A percentile compares a stretch with the other conserved stretches of the same genome.
Conservation (phyloP, 192 early-diverging fungal species). For the Coemansia sp. region DNA sequence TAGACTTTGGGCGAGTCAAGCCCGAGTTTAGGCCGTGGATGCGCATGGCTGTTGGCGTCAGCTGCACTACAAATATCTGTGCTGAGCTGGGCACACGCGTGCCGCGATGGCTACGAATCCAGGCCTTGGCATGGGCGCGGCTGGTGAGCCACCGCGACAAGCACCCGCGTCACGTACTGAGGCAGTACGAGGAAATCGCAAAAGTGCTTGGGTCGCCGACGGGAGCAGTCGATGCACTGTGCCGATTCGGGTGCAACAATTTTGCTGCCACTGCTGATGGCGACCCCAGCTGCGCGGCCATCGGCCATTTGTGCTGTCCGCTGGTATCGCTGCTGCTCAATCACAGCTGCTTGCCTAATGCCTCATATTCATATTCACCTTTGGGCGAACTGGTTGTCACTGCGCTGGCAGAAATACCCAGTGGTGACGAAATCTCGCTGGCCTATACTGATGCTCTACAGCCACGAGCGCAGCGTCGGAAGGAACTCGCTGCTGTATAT, state of each 20-base stretch:
- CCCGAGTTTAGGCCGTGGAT: constrained; percentile 26
- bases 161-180: constrained; percentile 36
- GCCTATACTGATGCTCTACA: constrained; percentile 36
- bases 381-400: constrained; percentile 25
- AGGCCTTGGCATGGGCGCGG: constrained; percentile 30
- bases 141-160: constrained; percentile 31
- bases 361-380: constrained; percentile 11
- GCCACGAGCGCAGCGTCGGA: constrained; percentile 27
- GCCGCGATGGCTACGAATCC: constrained; percentile 33
- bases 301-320: constrained; percentile 45
- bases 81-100: not conserved
- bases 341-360: constrained; percentile 50
- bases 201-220: constrained; percentile 3
- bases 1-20: constrained; percentile 22
- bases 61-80: not conserved
- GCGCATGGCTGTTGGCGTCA: constrained; percentile 39
- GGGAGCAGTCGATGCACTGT: constrained; percentile 21
- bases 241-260: constrained; percentile 21
- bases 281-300: constrained; percentile 13
- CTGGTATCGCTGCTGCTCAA: constrained; percentile 45
- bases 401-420: constrained; percentile 28
- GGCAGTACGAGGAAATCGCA: constrained; percentile 41
- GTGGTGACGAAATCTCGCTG: constrained; percentile 36
- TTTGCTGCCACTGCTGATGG: constrained; percentile 40
- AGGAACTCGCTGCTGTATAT: constrained; percentile 30